These are phyloP conservation scores for Hymenoscyphus fructigenus DNA, from an alignment of 2,329 filamentous ascomycete genomes.

Conservation along the genomic window DNA sequence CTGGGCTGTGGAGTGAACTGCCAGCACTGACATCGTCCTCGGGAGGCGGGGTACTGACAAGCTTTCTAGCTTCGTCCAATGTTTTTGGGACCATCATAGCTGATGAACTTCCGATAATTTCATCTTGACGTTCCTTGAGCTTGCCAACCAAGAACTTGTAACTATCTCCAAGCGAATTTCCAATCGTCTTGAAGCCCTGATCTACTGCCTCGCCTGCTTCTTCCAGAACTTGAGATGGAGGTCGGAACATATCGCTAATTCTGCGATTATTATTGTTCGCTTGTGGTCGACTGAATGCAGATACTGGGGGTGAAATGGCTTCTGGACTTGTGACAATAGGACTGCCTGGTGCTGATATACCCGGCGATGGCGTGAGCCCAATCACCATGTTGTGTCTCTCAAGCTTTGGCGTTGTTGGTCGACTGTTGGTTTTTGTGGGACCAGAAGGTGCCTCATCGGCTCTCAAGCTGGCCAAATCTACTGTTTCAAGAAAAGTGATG, in stretches of 20 bases:
- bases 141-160: conserved; percentile 92
- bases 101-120: conserved; percentile 44
- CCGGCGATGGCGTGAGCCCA: conserved; percentile 35
- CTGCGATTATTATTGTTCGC: conserved; percentile 64
- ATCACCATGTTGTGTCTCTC: conserved; percentile 33
- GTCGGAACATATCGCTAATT: conserved; percentile 82
- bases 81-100: conserved; percentile 75
- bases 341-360: conserved; percentile 25
- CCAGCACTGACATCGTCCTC: conserved; percentile 45
- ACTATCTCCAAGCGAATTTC: conserved; percentile 84
- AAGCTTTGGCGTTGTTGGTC: conserved; percentile 47
- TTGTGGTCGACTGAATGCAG: conserved; percentile 34
- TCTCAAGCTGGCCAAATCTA: conserved; percentile 85
- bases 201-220: conserved; percentile 87
- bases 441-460: conserved; percentile 74
- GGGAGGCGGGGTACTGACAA: conserved; percentile 72
- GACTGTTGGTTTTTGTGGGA: conserved; percentile 55
- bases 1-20: conserved; percentile 48
- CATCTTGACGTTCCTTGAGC: conserved; percentile 67
- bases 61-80: conserved; percentile 84
- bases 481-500: conserved; percentile 91
- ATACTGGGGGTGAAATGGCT: conserved; percentile 35
- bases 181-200: conserved; percentile 87
- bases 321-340: conserved; percentile 34
- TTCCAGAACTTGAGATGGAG: conserved; percentile 71